These are phyloP conservation scores for Hylodesmum podocarpum DNA, from an alignment of 306 rosid genomes.

Conservation along the genomic window DNA sequence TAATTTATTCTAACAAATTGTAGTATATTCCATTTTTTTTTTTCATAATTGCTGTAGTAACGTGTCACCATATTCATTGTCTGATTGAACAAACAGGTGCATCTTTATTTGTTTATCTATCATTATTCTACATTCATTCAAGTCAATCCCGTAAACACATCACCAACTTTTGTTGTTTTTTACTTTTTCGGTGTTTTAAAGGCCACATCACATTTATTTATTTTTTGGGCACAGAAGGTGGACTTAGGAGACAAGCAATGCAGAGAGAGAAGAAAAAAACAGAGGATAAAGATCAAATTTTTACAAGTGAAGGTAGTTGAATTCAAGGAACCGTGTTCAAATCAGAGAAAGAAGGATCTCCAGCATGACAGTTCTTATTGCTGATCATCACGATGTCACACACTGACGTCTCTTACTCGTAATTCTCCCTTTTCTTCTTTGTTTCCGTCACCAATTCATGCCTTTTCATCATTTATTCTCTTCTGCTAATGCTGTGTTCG, in stretches of 20 bases:
- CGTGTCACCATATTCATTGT: background rate
- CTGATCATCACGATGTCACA: constrained; percentile 53
- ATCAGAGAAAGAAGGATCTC: constrained; percentile 26
- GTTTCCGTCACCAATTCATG: background rate
- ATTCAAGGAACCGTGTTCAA: background rate
- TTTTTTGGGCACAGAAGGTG: background rate
- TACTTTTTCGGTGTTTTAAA: background rate
- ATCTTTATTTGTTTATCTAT: background rate
- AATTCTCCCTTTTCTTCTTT: background rate
- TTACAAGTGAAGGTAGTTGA: background rate
- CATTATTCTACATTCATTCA: background rate
- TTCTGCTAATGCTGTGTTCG: background rate
- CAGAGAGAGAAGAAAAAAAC: background rate
- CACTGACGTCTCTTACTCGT: constrained; percentile 56
- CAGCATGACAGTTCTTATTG: constrained; percentile 16
- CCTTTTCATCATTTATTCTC: background rate
- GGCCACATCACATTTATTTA: background rate
- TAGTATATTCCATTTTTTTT: too few relatives aligned
- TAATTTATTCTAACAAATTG: too few relatives aligned
- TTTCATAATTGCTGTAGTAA: background rate
- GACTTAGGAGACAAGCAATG: background rate
- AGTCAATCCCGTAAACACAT: background rate
- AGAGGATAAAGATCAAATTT: background rate
- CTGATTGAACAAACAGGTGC: background rate
- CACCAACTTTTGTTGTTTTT: background rate